phyloP scores from a whole-genome alignment of 1,284 basidiomycete genomes.

The Vanrija pseudolonga region DNA sequence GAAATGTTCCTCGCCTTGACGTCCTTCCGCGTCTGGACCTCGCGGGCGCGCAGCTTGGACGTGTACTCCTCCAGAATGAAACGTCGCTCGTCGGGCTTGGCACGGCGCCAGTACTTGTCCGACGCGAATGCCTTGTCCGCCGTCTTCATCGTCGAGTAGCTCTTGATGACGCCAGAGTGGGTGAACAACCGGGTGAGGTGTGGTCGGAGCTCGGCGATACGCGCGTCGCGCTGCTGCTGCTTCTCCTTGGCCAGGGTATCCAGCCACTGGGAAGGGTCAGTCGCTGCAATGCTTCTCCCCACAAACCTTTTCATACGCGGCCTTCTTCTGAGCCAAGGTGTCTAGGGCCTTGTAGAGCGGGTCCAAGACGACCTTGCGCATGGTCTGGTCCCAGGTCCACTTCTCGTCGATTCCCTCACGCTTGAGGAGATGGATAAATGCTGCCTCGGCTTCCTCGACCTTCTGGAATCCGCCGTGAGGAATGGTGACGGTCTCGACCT shows the following conservation, averaged over 20 bases:
- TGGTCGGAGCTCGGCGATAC: slow-evolving; percentile 75
- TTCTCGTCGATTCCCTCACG: slow-evolving; percentile 82
- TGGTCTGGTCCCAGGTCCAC: slow-evolving; percentile 98
- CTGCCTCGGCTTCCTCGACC: slow-evolving; percentile 84
- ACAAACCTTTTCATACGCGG: slow-evolving; percentile 81
- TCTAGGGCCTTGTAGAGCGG: slow-evolving; percentile 93
- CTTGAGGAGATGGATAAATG: slow-evolving; percentile 82
- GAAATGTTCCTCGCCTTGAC: slow-evolving; percentile 68
- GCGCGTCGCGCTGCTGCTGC: slow-evolving; percentile 72
- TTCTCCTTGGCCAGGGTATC: slow-evolving; percentile 54
- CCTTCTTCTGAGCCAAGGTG: slow-evolving; percentile 89
- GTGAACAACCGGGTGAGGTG: slow-evolving; percentile 76
- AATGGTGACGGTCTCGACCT: slow-evolving; percentile 54
- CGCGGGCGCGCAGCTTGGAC: slow-evolving; percentile 71
- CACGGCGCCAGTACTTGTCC: slow-evolving; percentile 83
- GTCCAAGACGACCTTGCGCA: slow-evolving; percentile 96
- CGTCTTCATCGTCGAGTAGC: slow-evolving; percentile 81
- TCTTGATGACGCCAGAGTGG: slow-evolving; percentile 76
- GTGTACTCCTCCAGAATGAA: slow-evolving; percentile 88
- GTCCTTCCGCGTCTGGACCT: slow-evolving; percentile 66
- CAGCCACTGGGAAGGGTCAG: slow-evolving; percentile 59
- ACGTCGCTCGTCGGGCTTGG: slow-evolving; percentile 74
- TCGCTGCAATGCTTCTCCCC: not conserved
- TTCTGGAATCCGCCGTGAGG: slow-evolving; percentile 83
- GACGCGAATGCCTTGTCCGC: slow-evolving; percentile 75